These are phyloP conservation scores for Patellifolia procumbens DNA, from an alignment of 179 eudicot genomes.

Conservation along the genomic window DNA sequence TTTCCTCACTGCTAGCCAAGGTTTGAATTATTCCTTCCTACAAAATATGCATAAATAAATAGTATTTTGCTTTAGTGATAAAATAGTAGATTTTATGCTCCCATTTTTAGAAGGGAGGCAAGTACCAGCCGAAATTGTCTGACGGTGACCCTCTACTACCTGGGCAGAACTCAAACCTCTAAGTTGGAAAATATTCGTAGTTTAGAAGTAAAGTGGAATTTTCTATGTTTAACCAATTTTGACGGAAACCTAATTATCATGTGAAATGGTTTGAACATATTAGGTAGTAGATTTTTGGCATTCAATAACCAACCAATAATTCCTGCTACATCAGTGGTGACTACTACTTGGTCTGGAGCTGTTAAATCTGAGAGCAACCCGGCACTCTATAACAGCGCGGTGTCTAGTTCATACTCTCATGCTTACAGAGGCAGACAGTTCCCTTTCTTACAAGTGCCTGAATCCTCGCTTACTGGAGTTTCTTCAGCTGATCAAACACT, in stretches of 20 bases:
- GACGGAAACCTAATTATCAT: too few relatives aligned
- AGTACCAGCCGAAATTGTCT: not conserved
- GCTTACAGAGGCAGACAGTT: conserved; percentile 48
- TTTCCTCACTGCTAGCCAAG: conserved; percentile 51
- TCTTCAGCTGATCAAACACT: conserved; percentile 42
- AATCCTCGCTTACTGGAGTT: conserved; percentile 33
- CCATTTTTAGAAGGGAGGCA: not conserved
- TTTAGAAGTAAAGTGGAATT: not conserved
- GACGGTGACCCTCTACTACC: not conserved
- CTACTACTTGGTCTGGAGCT: conserved; percentile 50
- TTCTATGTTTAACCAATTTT: not conserved
- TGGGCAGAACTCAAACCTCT: not conserved
- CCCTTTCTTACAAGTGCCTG: conserved; percentile 45
- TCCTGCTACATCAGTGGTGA: conserved; percentile 45
- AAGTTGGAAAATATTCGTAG: not conserved
- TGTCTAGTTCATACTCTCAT: conserved; percentile 33
- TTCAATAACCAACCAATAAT: conserved; percentile 45
- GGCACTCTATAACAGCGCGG: conserved; percentile 29
- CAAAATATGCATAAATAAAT: not conserved
- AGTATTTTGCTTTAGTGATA: not conserved
- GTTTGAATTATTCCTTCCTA: conserved; percentile 30
- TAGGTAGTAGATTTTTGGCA: conserved; percentile 55
- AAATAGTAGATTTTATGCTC: not conserved
- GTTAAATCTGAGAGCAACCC: conserved; percentile 45
- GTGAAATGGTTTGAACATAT: not conserved